phyloP scores from a whole-genome alignment of 805 yeast species.

The Ogataea thermomethanolica region DNA sequence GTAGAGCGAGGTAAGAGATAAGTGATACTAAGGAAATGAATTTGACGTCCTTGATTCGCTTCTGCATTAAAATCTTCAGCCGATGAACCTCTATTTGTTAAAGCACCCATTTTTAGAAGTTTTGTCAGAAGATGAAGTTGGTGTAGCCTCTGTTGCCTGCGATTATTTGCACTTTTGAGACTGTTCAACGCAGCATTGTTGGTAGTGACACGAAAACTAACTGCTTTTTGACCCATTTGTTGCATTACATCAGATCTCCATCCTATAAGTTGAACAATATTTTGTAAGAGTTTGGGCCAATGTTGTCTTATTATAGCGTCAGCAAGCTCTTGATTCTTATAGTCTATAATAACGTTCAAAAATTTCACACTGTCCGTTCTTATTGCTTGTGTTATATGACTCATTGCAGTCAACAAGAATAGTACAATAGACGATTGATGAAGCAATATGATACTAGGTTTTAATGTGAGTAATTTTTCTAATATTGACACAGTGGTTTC shows the following conservation, averaged over 20 bases:
- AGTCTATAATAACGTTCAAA: constrained; percentile 53
- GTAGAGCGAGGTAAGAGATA: constrained; percentile 33
- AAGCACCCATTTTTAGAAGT: constrained; percentile 24
- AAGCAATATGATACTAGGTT: constrained; percentile 53
- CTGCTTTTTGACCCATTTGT: constrained; percentile 17
- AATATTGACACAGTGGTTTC: constrained; percentile 48
- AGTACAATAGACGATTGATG: constrained; percentile 62
- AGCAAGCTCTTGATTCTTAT: constrained; percentile 37
- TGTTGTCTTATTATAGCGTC: constrained; percentile 55
- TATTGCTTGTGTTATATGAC: constrained; percentile 77
- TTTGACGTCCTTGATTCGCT: constrained; percentile 33
- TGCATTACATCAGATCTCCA: constrained; percentile 52
- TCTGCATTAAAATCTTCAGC: not conserved
- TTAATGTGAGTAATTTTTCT: constrained; percentile 43
- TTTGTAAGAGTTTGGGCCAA: constrained; percentile 66
- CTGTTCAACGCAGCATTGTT: constrained; percentile 17
- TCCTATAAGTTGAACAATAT: constrained; percentile 66
- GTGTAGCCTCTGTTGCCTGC: constrained; percentile 30
- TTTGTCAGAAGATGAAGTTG: constrained; percentile 40
- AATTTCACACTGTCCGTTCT: constrained; percentile 73
- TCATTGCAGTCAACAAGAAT: constrained; percentile 87
- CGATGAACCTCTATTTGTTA: not conserved
- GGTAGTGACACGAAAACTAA: constrained; percentile 27
- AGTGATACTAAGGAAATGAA: too few relatives aligned
- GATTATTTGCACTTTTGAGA: constrained; percentile 30